phyloP scores from a whole-genome alignment of 257 asterid species.

The Thymus quinquecostatus region DNA sequence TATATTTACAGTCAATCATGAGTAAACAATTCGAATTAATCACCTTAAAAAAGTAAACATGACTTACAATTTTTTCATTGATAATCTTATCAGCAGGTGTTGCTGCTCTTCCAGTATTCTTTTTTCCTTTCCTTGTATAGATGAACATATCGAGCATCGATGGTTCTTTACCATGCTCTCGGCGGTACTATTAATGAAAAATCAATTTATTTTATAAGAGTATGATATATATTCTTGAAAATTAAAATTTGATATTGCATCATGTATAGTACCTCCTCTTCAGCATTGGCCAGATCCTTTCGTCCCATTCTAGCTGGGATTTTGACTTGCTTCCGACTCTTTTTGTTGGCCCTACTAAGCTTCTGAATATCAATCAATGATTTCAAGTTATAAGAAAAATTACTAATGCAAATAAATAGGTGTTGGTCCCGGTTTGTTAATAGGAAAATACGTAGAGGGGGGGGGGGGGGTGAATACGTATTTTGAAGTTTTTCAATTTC shows the following conservation, averaged over 20 bases:
- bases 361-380: background rate
- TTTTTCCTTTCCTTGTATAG: background rate
- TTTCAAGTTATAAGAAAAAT: background rate
- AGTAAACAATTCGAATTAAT: too few relatives aligned
- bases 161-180: background rate
- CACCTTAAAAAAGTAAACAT: too few relatives aligned
- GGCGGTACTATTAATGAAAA: background rate
- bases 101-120: too few relatives aligned
- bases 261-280: background rate
- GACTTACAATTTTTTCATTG: background rate
- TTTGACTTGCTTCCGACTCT: background rate
- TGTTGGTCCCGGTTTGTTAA: too few relatives aligned
- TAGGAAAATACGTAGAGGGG: too few relatives aligned
- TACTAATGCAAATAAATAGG: too few relatives aligned
- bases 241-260: background rate
- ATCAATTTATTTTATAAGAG: background rate
- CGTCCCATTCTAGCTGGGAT: conserved; percentile 14
- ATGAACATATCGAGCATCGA: background rate
- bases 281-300: background rate
- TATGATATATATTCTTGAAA: background rate
- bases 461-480: too few relatives aligned
- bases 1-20: too few relatives aligned
- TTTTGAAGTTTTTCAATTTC: too few relatives aligned
- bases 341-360: background rate
- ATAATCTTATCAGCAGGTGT: background rate